Conservation (phyloP, 441 rosid genomes). For the Gossypium aridum region DNA sequence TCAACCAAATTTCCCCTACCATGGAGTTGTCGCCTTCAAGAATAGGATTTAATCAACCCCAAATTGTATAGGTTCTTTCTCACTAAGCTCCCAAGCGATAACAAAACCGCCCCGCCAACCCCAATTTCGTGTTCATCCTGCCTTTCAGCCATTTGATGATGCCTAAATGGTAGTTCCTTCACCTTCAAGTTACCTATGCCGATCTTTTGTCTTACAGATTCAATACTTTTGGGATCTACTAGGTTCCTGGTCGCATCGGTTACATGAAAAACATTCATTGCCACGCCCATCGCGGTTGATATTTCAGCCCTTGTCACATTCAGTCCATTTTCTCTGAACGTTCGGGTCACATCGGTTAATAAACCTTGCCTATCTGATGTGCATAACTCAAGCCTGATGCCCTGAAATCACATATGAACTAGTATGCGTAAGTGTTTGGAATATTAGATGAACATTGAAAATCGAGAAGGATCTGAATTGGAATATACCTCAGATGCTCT, state of each 20-base stretch:
- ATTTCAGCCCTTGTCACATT: constrained; percentile 90
- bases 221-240: constrained; percentile 52
- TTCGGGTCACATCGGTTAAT: constrained; percentile 76
- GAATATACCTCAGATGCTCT: constrained; percentile 55
- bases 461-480: neutral
- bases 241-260: constrained; percentile 61
- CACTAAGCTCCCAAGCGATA: constrained; percentile 78
- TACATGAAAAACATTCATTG: constrained; percentile 60
- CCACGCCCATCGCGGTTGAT: constrained; percentile 50
- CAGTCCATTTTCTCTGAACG: constrained; percentile 81
- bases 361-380: constrained; percentile 59
- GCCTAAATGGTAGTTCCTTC: constrained; percentile 62
- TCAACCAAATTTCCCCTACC: no score
- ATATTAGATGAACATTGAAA: neutral
- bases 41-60: constrained; percentile 73
- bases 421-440: neutral
- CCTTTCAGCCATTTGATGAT: constrained; percentile 36
- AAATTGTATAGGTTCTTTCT: constrained; percentile 74
- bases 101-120: constrained; percentile 65
- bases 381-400: constrained; percentile 72
- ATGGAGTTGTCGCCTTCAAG: constrained; percentile 29
- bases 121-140: constrained; percentile 51
- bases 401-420: constrained; percentile 31
- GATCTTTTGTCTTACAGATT: constrained; percentile 62
- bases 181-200: constrained; percentile 58